Conservation (phyloP, 306 rosid genomes). For the Canavalia ensiformis region DNA sequence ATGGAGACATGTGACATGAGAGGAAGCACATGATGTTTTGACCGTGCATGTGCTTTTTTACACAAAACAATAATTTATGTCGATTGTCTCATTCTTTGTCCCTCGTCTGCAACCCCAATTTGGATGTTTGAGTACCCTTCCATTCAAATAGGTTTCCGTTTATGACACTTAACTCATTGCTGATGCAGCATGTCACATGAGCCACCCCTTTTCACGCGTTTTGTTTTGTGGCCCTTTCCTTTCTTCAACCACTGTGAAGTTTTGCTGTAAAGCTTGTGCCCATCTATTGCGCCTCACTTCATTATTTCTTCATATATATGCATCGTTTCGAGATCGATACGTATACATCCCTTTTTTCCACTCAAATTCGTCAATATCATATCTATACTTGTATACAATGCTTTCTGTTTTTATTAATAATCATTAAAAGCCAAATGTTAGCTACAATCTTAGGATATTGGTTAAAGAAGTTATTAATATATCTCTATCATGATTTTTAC, state of each 20-base stretch:
- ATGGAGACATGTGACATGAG: slow-evolving; percentile 42
- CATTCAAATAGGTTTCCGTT: neutral
- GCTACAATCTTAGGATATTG: too few relatives aligned
- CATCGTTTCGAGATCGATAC: neutral
- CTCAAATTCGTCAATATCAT: neutral
- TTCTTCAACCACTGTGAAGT: slow-evolving; percentile 11
- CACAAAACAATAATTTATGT: slow-evolving; percentile 28
- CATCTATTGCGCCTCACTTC: slow-evolving; percentile 12
- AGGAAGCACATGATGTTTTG: slow-evolving; percentile 50
- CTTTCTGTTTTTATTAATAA: neutral
- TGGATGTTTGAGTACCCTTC: neutral
- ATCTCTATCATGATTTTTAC: too few relatives aligned
- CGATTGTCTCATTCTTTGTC: slow-evolving; percentile 40
- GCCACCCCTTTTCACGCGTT: slow-evolving; percentile 29
- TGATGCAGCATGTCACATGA: slow-evolving; percentile 46
- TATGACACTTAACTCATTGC: neutral
- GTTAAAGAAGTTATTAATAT: too few relatives aligned
- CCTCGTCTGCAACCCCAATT: slow-evolving; percentile 20
- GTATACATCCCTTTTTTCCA: neutral
- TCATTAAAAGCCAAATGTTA: too few relatives aligned
- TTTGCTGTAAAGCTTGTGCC: slow-evolving; percentile 3
- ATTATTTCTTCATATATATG: slow-evolving; percentile 12
- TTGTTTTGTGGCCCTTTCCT: slow-evolving; percentile 41
- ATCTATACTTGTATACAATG: neutral
- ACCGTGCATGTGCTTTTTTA: slow-evolving; percentile 51